These are phyloP conservation scores for Septoria petroselini DNA, from an alignment of 2,329 filamentous ascomycete species.

Conservation along the genomic window DNA sequence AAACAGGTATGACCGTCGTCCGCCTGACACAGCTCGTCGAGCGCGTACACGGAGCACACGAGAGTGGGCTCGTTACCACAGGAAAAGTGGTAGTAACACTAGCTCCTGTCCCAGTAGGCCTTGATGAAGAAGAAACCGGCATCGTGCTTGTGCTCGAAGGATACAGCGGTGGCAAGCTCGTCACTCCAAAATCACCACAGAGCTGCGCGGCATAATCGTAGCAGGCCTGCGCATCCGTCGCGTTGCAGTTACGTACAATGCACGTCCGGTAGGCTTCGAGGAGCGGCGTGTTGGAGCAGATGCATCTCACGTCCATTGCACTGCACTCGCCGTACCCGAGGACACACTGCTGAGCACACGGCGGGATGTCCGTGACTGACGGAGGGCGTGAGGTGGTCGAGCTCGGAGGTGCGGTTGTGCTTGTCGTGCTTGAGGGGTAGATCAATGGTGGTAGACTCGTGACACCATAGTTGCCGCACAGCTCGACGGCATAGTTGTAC, in stretches of 20 bases:
- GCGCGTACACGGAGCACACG: background rate
- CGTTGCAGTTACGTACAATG: conserved; percentile 4
- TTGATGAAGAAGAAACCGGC: too few species aligned
- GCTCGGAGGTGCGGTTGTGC: background rate
- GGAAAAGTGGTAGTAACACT: background rate
- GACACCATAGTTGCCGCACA: too few species aligned
- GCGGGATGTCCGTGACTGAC: background rate
- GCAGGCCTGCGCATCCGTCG: background rate
- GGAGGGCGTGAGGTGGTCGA: background rate
- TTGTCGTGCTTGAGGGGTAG: background rate
- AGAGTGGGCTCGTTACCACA: background rate
- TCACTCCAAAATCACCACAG: conserved; percentile 5
- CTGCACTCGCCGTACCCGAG: background rate
- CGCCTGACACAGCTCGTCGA: background rate
- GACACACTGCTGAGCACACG: conserved; percentile 1
- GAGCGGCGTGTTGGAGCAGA: conserved; percentile 6
- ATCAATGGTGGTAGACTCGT: background rate
- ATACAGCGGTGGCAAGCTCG: conserved; percentile 2
- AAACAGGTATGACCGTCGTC: background rate
- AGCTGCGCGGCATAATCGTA: conserved; percentile 2
- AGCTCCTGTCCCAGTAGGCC: background rate
- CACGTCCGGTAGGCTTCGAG: conserved; percentile 2
- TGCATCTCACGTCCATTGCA: background rate
- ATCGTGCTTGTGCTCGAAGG: background rate
- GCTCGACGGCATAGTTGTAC: too few species aligned